Evolutionary conservation across 306 rosid genomes (phyloP), one percentile per base, ranked within the genome.

Genomic region (Inga laurina): DNA sequence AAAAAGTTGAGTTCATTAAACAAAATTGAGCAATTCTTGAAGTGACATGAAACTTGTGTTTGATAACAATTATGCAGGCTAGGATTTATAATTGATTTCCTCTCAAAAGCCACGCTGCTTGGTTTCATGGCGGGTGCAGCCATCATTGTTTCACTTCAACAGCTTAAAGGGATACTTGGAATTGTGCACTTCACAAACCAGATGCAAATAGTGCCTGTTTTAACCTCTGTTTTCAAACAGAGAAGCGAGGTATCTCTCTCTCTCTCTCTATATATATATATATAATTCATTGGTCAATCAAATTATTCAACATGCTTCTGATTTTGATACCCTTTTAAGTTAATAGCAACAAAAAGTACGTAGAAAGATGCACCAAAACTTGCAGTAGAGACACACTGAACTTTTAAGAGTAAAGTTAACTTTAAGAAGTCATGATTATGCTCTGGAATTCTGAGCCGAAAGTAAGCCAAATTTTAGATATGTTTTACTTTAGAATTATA

Each of bases 71-170:
- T 22, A 19, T 49, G 51, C 91, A 97, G 99, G 85, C 80, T 97
- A 62, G 99, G 99, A 0, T 92, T 97, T 82, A 57, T 97, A 21
- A 97, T 97, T 59, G 98, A 97, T 91, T 97, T 94, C 87, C 94
- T 97, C 37, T 94, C 99, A 16, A 97, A 90, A 88, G 95, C 99
- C 45, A 97, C 98, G 1, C 83, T 97, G 45, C 89, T 97, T 77
- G 99, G 98, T 46, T 94, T 97, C 88, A 97, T 87, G 89, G 99
- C 97, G 0, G 99, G 98, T 64, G 97, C 98, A 64, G 98, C 99
- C 11, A 91, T 97, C 56, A 94, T 97, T 62, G 99, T 97, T 75
- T 90, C 96, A 48, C 77, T 97, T 27, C 99, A 97, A 59, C 99
- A 94, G 72, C 86, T 94, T 46, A 97, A 97, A 88, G 98, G 97